Evolutionary conservation across 1,139 yeast species (phyloP), one percentile per base, ranked within the genome.

Genomic region (Sugiyamaella novakii): DNA sequence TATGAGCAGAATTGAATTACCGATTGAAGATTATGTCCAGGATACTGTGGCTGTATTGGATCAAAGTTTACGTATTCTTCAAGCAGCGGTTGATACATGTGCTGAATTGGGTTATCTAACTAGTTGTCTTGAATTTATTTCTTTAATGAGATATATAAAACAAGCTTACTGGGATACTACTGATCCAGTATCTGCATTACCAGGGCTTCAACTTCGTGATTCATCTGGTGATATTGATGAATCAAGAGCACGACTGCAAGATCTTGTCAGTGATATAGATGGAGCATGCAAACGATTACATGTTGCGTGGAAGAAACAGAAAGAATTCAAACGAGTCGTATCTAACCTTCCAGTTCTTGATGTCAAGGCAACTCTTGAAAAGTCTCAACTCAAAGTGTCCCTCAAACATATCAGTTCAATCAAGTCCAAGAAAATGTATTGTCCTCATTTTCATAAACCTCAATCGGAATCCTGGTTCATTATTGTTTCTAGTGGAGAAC

Each of bases 381-480:
- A 31, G 30, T 19, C 25, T 15, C 34, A 41, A 21, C 17, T 11
- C 43, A 42, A 18, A 25, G 30, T 42, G 25, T 27, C 27, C 4
- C 35, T 41, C 27, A 27, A 11, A 28, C 50, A 47, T 34, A 34
- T 18, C n/a, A 31, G 30, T 19, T 30, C 21, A 3, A 27, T 31
- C 25, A 43, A 39, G 10, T 25, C 39, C 11, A 34, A 42, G 28
- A 48, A 39, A 17, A 36, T 49, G 36, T 44, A 49, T 31, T 27
- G 43, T 19, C 94, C 95, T 2, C 80, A 79, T 58, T 92, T 87
- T 70, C 96, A 96, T 41, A 91, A 92, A 66, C 75, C 84, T 1
- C 99, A 94, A 68, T 84, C 91, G 60, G 98, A 92, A 65, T 81
- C 95, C 0, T 94, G 98, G 98, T 87, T 92, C 66, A 77, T 84